Evolutionary conservation across 768 basidiomycete species (phyloP).

Genomic region (Pisolithus microcarpus): DNA sequence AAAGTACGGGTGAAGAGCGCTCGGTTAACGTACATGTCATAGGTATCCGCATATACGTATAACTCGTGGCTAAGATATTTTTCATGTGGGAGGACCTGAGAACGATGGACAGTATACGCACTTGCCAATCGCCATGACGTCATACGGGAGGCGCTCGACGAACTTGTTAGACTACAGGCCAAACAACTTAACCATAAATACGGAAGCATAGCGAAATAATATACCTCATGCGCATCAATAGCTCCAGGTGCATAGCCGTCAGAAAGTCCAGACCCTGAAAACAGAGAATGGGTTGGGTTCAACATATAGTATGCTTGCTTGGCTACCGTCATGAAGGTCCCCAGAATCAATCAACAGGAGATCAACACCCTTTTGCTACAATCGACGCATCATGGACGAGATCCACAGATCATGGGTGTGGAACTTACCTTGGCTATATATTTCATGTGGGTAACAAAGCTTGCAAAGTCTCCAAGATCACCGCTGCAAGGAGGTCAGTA

Average conservation of each 20-base stretch:
- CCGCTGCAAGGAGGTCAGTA: conserved; percentile 28
- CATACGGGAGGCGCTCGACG: conserved; percentile 69
- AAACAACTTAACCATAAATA: background rate
- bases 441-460: conserved; percentile 81
- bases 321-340: conserved; percentile 60
- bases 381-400: background rate
- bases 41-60: conserved; percentile 57
- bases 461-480: conserved; percentile 76
- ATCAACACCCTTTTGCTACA: conserved; percentile 64
- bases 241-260: conserved; percentile 68
- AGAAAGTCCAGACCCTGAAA: conserved; percentile 62
- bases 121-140: conserved; percentile 82
- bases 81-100: background rate
- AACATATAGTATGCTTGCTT: background rate
- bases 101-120: conserved; percentile 26
- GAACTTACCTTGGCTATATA: conserved; percentile 48
- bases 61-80: conserved; percentile 61
- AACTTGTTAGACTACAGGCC: conserved; percentile 60
- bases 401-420: no score
- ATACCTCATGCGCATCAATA: conserved; percentile 68
- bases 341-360: conserved; percentile 80
- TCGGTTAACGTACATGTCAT: conserved; percentile 48
- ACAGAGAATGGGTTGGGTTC: background rate
- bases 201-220: conserved; percentile 7
- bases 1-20: background rate